Percentiles rank a stretch among this genome's conserved stretches.
Evolutionary conservation across 345 rosid species (phyloP).

Genomic region (Syzygium oleosum): DNA sequence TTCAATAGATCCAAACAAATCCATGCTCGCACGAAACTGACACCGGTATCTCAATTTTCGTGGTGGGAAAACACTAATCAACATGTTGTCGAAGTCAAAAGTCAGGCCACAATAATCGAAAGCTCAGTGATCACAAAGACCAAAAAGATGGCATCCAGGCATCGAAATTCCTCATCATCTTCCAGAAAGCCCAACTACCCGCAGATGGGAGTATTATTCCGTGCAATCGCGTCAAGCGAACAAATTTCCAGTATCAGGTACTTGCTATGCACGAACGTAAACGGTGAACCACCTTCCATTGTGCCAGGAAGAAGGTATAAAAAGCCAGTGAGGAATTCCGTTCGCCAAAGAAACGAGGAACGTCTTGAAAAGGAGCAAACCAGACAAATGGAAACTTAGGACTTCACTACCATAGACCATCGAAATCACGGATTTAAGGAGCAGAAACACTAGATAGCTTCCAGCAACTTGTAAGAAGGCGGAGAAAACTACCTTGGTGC

Average conservation of each 20-base stretch:
- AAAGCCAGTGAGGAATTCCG: not conserved
- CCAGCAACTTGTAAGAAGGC: not conserved
- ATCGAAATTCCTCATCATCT: not conserved
- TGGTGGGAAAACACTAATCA: not conserved
- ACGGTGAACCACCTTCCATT: not conserved
- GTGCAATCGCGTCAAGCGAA: not conserved
- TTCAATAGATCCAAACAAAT: not conserved
- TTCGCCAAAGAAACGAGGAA: not conserved
- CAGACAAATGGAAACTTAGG: not conserved
- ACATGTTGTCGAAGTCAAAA: not conserved
- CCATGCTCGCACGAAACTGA: not conserved
- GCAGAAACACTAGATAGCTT: not conserved
- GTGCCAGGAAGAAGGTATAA: not conserved
- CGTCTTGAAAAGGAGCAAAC: not conserved
- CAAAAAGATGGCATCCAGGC: not conserved
- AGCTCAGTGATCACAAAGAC: not conserved
- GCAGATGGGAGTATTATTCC: not conserved
- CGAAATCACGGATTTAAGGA: not conserved
- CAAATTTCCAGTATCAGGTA: not conserved
- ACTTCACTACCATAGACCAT: not conserved
- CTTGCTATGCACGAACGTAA: not conserved
- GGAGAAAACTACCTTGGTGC: constrained; percentile 43
- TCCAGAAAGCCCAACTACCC: not conserved
- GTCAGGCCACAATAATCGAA: not conserved
- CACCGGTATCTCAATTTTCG: not conserved